These are phyloP conservation scores for Helminthosporium solani DNA, from an alignment of 2,329 filamentous ascomycete genomes.

Conservation along the genomic window DNA sequence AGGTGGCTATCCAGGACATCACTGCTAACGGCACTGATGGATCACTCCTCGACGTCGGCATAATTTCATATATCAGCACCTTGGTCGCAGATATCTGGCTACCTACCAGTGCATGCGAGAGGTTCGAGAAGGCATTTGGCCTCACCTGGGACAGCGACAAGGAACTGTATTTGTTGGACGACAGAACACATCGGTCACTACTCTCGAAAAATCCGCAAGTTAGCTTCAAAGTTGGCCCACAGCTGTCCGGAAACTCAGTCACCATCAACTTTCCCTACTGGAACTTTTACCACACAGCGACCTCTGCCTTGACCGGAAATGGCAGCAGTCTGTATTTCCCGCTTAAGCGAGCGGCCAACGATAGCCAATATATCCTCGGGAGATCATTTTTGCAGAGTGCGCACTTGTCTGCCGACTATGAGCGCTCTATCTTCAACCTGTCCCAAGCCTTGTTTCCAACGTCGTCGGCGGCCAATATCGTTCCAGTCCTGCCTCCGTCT, in stretches of 20 bases:
- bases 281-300: constrained; percentile 40
- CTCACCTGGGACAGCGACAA: constrained; percentile 38
- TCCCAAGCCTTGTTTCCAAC: constrained; percentile 56
- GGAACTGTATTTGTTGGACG: constrained; percentile 43
- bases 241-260: constrained; percentile 22
- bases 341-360: constrained; percentile 39
- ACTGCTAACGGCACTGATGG: constrained; percentile 22
- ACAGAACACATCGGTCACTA: constrained; percentile 34
- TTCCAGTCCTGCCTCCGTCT: constrained; percentile 22
- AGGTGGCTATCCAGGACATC: constrained; percentile 27
- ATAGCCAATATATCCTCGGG: constrained; percentile 42
- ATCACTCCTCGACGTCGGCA: constrained; percentile 17
- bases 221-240: constrained; percentile 34
- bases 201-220: constrained; percentile 34
- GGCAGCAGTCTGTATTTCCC: constrained; percentile 39
- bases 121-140: constrained; percentile 42
- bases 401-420: constrained; percentile 44
- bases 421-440: constrained; percentile 26
- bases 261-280: constrained; percentile 42
- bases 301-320: constrained; percentile 21
- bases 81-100: constrained; percentile 46
- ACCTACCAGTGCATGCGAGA: constrained; percentile 33
- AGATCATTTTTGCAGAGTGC: constrained; percentile 46
- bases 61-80: constrained; percentile 40
- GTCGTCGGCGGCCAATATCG: constrained; percentile 44